Conservation (phyloP, 257 asterid species). For the Verbascum thapsus region DNA sequence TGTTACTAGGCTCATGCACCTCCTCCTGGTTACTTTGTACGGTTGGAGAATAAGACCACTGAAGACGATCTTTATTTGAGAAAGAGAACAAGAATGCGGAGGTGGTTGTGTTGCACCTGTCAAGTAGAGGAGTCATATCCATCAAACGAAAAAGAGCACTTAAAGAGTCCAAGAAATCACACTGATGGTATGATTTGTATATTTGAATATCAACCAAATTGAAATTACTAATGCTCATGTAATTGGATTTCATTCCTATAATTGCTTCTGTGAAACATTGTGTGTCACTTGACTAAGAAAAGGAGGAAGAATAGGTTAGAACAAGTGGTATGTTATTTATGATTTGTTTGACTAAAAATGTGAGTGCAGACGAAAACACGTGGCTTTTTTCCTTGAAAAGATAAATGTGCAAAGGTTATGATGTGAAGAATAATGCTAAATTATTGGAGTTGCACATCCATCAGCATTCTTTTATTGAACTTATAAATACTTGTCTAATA, state of each 20-base stretch:
- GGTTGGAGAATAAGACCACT: conserved; percentile 52
- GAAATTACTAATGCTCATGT: background rate
- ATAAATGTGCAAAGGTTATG: background rate
- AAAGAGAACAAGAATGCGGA: conserved; percentile 76
- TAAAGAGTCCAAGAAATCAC: conserved; percentile 64
- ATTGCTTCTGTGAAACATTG: conserved; percentile 8
- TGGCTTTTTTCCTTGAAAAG: background rate
- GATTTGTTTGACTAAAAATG: conserved; percentile 12
- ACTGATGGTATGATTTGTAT: conserved; percentile 67
- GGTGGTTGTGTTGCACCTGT: conserved; percentile 86
- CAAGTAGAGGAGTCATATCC: conserved; percentile 70
- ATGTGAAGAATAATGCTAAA: conserved; percentile 13
- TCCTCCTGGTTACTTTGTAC: conserved; percentile 66
- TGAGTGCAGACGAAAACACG: background rate
- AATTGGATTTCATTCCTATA: conserved; percentile 4
- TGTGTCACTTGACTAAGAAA: conserved; percentile 6
- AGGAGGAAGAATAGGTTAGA: conserved; percentile 17
- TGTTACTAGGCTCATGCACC: conserved; percentile 65
- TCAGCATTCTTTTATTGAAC: background rate
- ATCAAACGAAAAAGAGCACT: conserved; percentile 64
- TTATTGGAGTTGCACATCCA: conserved; percentile 1
- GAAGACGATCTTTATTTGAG: conserved; percentile 61
- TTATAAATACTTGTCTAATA: background rate
- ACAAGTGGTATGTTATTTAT: background rate
- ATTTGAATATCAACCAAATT: no score